A percentile compares a stretch with the other conserved stretches of the same genome.
phyloP scores from a whole-genome alignment of 1,139 yeast species.

The Suhomyces terraborum region DNA sequence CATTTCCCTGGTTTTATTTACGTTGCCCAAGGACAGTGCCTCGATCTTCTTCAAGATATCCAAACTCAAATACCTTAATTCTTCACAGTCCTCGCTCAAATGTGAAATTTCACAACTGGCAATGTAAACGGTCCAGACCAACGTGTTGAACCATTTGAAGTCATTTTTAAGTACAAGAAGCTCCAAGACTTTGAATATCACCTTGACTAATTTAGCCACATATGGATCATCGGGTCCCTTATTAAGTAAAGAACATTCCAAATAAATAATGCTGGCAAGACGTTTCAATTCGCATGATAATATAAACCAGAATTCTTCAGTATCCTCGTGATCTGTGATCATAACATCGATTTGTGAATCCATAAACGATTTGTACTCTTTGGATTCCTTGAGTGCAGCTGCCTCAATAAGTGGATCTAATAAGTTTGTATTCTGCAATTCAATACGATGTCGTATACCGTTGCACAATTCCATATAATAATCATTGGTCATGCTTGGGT shows the following conservation, averaged over 20 bases:
- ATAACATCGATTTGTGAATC: conserved; percentile 16
- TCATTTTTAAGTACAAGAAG: conserved; percentile 29
- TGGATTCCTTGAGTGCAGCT: conserved; percentile 7
- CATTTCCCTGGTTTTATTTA: conserved; percentile 25
- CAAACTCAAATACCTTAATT: conserved; percentile 28
- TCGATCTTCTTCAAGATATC: conserved; percentile 29
- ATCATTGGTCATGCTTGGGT: conserved; percentile 19
- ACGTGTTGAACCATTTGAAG: conserved; percentile 30
- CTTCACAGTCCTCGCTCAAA: conserved; percentile 26
- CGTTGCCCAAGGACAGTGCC: conserved; percentile 29
- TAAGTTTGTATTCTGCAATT: conserved; percentile 15
- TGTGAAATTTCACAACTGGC: conserved; percentile 29
- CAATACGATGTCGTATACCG: conserved; percentile 13
- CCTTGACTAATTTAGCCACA: conserved; percentile 20
- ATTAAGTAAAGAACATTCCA: conserved; percentile 29
- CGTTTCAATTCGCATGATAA: conserved; percentile 33
- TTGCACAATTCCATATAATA: conserved; percentile 18
- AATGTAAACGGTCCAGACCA: conserved; percentile 31
- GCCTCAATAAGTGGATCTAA: conserved; percentile 16
- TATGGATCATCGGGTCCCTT: conserved; percentile 20
- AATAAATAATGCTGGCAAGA: conserved; percentile 26
- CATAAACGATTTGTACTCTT: conserved; percentile 7
- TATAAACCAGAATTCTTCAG: conserved; percentile 30
- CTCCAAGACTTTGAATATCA: conserved; percentile 24
- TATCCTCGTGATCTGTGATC: conserved; percentile 14